phyloP scores from a whole-genome alignment of 2,329 filamentous ascomycete species.

The Trichoderma atroviride region DNA sequence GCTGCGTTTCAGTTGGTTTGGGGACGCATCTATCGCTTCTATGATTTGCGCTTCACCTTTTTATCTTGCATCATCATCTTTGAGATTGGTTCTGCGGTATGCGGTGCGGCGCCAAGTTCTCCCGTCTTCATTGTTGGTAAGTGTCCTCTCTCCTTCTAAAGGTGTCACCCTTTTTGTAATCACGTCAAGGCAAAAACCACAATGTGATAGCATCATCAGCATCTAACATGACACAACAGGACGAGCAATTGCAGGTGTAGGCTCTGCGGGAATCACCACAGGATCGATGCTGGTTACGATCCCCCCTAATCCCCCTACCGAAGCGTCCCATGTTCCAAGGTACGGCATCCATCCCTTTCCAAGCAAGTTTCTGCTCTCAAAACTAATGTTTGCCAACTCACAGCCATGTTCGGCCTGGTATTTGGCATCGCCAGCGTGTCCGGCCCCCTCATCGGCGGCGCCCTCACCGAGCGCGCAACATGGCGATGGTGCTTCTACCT shows the following conservation, averaged over 20 bases:
- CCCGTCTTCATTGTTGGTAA: conserved; percentile 55
- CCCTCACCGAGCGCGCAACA: conserved; percentile 50
- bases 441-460: conserved; percentile 58
- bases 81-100: conserved; percentile 57
- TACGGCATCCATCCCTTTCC: background rate
- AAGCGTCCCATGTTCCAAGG: conserved; percentile 62
- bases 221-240: background rate
- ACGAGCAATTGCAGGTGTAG: conserved; percentile 59
- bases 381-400: conserved; percentile 26
- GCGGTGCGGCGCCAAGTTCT: conserved; percentile 58
- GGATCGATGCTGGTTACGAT: conserved; percentile 61
- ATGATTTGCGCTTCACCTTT: conserved; percentile 53
- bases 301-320: conserved; percentile 60
- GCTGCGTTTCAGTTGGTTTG: conserved; percentile 57
- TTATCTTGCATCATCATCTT: conserved; percentile 54
- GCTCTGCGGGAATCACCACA: conserved; percentile 60
- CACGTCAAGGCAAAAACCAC: background rate
- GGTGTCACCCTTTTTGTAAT: background rate
- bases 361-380: fast-evolving
- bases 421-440: conserved; percentile 59
- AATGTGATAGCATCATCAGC: background rate
- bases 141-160: background rate
- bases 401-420: conserved; percentile 56
- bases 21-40: conserved; percentile 58
- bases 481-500: conserved; percentile 65